Evolutionary conservation across 2,329 filamentous ascomycete genomes (phyloP), one percentile per base, ranked within the genome.

Genomic region (Fusarium siculi): DNA sequence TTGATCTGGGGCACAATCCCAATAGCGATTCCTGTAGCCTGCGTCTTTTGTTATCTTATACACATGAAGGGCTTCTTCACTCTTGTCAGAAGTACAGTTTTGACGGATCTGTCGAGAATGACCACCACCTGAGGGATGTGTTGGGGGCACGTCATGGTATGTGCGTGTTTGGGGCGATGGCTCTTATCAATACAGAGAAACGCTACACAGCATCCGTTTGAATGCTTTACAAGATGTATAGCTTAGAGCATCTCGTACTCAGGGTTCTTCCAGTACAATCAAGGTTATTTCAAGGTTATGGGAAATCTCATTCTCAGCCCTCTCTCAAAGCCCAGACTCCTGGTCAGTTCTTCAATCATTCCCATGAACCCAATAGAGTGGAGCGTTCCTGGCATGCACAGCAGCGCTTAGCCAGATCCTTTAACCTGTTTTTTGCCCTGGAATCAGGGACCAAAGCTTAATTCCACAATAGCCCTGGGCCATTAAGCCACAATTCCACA

Each of bases 51-150:
- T 3, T 52, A 64, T 23, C 61, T 76, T 34, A 43, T 76, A 8
- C 63, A 53, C 4, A 70, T 39, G 4, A 69, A 74, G 10, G 73
- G 73, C 4, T 75, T 75, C 32, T 75, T 75, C 46, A 25, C 58
- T 5, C 40, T 75, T 8, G 21, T 75, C 34, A 30, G 67, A 7
- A 57, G 37, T 14, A 39, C 43, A 14, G 52, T 52, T 14, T 18
- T 50, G 47, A 18, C 4, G 16, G 30, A 50, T 34, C 16, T 34
- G 23, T 23, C 21, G 30, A 50, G 47, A 23, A 3, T 50, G 21
- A 2, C 16, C 3, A 14, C 30, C 47, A 34, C 30, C 8, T 50
- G 15, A 50, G 14, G 50, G 34, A 18, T 18, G 14, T 7, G 19
- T 12, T 14, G 15, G 25, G 12, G 15, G 9, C 34, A n/a, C 11